Evolutionary conservation across 169 alveolate genomes (phyloP).

Genomic region (Plasmodium cynomolgi): DNA sequence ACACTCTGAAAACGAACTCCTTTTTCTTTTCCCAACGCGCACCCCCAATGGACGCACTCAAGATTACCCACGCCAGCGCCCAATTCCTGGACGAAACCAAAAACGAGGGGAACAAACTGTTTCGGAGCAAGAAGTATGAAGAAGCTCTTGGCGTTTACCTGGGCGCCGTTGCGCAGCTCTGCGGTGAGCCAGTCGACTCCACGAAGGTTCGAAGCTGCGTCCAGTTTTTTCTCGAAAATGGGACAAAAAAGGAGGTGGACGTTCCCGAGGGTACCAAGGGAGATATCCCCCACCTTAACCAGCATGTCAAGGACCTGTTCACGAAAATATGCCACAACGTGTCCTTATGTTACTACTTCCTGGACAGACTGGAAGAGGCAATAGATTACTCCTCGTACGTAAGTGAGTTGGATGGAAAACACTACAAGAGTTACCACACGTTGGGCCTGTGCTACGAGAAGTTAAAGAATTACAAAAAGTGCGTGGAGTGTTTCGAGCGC

Average conservation of each 20-base stretch:
- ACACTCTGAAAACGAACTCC: background rate
- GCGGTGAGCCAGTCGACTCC: constrained; percentile 7
- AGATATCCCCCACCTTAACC: background rate
- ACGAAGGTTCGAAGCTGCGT: background rate
- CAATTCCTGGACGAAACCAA: constrained; percentile 34
- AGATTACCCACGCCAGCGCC: background rate
- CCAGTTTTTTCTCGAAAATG: constrained; percentile 1
- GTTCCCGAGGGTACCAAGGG: background rate
- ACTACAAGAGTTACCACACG: constrained; percentile 69
- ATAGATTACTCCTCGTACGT: constrained; percentile 44
- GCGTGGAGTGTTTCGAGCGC: constrained; percentile 26
- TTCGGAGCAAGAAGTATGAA: constrained; percentile 26
- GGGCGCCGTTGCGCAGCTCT: constrained; percentile 7
- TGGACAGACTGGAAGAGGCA: constrained; percentile 14
- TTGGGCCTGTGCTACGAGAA: constrained; percentile 63
- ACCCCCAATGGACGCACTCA: background rate
- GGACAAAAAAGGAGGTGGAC: background rate
- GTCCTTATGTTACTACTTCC: constrained; percentile 54
- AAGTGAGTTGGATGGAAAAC: constrained; percentile 27
- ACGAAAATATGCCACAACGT: constrained; percentile 57
- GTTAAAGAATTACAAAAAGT: constrained; percentile 33
- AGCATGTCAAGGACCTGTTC: background rate
- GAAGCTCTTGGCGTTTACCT: constrained; percentile 35
- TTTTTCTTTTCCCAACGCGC: background rate
- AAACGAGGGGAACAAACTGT: constrained; percentile 51